A percentile compares a stretch with the other conserved stretches of the same genome.
Evolutionary conservation across 495 filamentous ascomycete genomes (phyloP).

Genomic region (Penicillium dipodomyicola): DNA sequence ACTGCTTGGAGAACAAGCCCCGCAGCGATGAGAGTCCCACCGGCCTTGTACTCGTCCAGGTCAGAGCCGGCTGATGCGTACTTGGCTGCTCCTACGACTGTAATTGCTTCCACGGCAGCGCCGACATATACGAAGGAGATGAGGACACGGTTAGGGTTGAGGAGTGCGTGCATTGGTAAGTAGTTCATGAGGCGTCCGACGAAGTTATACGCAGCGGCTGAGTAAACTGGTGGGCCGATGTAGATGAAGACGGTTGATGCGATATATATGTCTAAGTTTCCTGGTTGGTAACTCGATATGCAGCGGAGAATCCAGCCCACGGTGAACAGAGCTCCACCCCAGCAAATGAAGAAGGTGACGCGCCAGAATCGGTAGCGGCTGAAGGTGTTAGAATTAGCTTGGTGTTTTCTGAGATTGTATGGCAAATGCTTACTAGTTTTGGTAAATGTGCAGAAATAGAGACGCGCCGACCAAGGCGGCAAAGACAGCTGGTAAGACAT

Average conservation of each 20-base stretch:
- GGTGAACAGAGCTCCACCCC: constrained; percentile 39
- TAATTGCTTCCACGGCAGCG: constrained; percentile 36
- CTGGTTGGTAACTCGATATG: constrained; percentile 36
- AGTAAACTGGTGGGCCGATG: constrained; percentile 52
- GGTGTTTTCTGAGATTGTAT: neutral
- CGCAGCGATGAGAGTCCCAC: constrained; percentile 33
- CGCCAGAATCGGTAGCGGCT: constrained; percentile 42
- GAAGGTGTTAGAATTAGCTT: neutral
- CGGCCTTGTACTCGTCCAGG: constrained; percentile 22
- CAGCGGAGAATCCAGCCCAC: constrained; percentile 43
- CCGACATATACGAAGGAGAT: constrained; percentile 38
- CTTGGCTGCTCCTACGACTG: constrained; percentile 39
- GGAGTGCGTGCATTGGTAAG: constrained; percentile 41
- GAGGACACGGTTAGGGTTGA: constrained; percentile 40
- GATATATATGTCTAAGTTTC: constrained; percentile 45
- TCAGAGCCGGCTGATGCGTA: constrained; percentile 27
- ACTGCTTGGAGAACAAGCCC: constrained; percentile 37
- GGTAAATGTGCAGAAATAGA: constrained; percentile 35
- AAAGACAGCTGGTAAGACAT: constrained; percentile 41
- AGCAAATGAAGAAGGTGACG: constrained; percentile 47
- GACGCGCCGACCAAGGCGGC: constrained; percentile 37
- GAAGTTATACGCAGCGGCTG: constrained; percentile 58
- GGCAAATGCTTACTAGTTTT: constrained; percentile 34
- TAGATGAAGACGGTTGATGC: constrained; percentile 52
- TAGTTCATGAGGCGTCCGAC: constrained; percentile 54